Evolutionary conservation across 2,329 filamentous ascomycete genomes (phyloP), one percentile per base, ranked within the genome.

Genomic region (Colletotrichum viniferum): DNA sequence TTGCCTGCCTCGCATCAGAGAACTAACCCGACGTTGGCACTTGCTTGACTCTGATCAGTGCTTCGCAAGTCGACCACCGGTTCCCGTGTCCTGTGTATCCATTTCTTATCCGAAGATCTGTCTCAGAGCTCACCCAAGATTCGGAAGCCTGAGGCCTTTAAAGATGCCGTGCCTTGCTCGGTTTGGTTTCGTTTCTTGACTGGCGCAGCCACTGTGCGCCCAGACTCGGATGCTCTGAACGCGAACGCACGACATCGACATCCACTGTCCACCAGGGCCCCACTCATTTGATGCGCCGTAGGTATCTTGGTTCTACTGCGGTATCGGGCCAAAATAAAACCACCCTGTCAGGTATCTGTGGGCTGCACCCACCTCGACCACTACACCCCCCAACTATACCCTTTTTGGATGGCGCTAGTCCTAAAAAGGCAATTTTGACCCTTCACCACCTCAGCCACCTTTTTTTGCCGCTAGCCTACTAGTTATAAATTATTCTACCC

Each of bases 241-340:
- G 65, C 52, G 43, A 68, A 55, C 52, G 65, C 52, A 68, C 65
- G 65, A 52, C 65, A 68, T 32, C 52, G 10, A 21, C 43, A 48
- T 24, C 21, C 30, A 32, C 30, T 32, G 32, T 24, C 7, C 30
- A 32, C 14, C 24, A 52, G 21, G 24, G 56, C 21, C 48, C 67
- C 65, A 68, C 65, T 12, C 21, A 63, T 55, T 68, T 16, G 9
- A 58, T 10, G 48, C 24, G 21, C 28, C 58, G 28, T 30, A n/a
- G n/a, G n/a, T n/a, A 48, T 69, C 62, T 66, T 55, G 32, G 55
- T 71, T 48, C 78, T 76, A n/a, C n/a, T n/a, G n/a, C n/a, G n/a
- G n/a, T n/a, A n/a, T n/a, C n/a, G n/a, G n/a, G n/a, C n/a, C n/a
- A n/a, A n/a, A n/a, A n/a, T n/a, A n/a, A n/a, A n/a, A n/a, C n/a